phyloP scores from a whole-genome alignment of 176 grass and related monocot species.

The Aegilops speltoides region DNA sequence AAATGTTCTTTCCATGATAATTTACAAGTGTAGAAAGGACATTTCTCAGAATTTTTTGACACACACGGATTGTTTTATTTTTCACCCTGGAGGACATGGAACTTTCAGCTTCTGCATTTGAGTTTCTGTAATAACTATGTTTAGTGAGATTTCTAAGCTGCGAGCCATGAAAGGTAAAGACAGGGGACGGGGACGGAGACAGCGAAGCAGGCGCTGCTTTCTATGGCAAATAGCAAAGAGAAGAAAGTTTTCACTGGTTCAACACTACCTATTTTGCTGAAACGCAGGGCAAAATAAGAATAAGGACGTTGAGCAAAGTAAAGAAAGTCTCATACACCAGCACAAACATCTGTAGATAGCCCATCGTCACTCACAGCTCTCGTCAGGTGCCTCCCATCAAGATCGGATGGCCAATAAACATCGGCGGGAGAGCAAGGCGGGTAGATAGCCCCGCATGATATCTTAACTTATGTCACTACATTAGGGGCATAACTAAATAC shows the following conservation, averaged over 20 bases:
- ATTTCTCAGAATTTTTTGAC: background rate
- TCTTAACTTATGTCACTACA: background rate
- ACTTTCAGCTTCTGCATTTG: background rate
- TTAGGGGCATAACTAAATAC: constrained; percentile 14
- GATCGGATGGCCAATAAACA: background rate
- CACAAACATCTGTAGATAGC: background rate
- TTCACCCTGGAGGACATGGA: background rate
- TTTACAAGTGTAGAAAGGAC: constrained; percentile 9
- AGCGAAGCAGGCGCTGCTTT: background rate
- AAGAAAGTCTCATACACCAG: background rate
- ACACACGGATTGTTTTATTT: background rate
- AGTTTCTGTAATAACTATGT: background rate
- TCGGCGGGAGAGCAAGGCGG: background rate
- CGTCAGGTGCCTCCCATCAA: background rate
- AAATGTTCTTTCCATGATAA: background rate
- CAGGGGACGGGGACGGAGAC: background rate
- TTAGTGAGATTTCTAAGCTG: background rate
- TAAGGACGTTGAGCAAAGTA: background rate
- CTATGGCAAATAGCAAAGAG: background rate
- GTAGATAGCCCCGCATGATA: background rate
- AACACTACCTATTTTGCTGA: background rate
- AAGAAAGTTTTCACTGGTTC: background rate
- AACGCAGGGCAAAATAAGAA: too few relatives aligned
- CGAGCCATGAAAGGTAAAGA: background rate
- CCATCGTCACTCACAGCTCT: too few relatives aligned